phyloP scores from a whole-genome alignment of 225 moss, liverwort and hornwort species.

The Bryum argenteum region DNA sequence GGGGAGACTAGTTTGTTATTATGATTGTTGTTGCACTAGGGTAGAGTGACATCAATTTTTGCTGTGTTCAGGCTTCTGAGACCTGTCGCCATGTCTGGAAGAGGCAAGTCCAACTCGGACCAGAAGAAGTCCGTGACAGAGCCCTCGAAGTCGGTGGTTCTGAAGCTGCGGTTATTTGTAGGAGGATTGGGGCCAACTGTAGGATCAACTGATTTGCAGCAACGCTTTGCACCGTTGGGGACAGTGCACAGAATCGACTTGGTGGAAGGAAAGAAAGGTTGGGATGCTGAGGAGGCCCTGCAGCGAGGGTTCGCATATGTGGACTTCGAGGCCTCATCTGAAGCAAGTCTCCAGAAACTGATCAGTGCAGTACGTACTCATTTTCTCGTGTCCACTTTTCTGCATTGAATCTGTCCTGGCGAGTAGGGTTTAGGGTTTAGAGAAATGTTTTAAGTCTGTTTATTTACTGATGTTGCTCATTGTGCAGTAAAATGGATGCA shows the following conservation, averaged over 20 bases:
- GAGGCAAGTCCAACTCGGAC: too few relatives aligned
- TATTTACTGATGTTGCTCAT: background rate
- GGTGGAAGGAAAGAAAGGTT: conserved; percentile 53
- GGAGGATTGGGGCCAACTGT: conserved; percentile 79
- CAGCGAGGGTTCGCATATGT: conserved; percentile 91
- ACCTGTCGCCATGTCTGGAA: too few relatives aligned
- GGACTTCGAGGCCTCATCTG: conserved; percentile 78
- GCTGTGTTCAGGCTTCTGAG: background rate
- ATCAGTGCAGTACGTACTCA: conserved; percentile 73
- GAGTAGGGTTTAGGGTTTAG: background rate
- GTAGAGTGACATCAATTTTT: too few relatives aligned
- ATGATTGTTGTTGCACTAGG: too few relatives aligned
- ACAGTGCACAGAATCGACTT: conserved; percentile 58
- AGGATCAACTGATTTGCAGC: conserved; percentile 57
- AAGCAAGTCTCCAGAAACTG: conserved; percentile 76
- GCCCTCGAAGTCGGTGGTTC: conserved; percentile 8
- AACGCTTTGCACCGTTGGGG: conserved; percentile 79
- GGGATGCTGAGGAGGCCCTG: conserved; percentile 35
- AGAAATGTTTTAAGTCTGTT: background rate
- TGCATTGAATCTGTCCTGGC: background rate
- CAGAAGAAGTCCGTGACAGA: too few relatives aligned
- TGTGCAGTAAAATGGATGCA: conserved; percentile 91
- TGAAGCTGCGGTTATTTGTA: conserved; percentile 71
- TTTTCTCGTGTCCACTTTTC: too few relatives aligned
- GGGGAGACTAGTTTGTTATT: too few relatives aligned